phyloP scores from a whole-genome alignment of 352 stramenopile genomes.

The Phytophthora tubulina region DNA sequence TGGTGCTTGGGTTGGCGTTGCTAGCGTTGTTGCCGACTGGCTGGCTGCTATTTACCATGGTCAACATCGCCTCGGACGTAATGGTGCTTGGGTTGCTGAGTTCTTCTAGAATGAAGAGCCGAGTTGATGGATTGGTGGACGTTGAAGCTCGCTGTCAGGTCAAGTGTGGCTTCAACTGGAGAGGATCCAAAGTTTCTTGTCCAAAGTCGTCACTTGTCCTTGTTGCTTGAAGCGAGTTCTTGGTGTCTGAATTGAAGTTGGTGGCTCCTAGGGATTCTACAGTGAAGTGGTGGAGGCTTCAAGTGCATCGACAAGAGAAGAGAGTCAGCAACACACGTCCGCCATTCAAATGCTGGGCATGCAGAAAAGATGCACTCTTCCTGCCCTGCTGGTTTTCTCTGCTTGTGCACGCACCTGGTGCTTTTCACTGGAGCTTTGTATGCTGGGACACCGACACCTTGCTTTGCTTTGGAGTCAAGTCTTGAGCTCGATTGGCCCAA shows the following conservation, averaged over 20 bases:
- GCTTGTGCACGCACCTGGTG: conserved; percentile 9
- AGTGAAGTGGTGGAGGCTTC: conserved; percentile 59
- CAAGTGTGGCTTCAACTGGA: conserved; percentile 19
- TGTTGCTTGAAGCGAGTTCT: conserved; percentile 17
- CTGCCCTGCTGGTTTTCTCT: conserved; percentile 12
- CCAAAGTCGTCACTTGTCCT: conserved; percentile 10
- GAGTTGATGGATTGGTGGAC: conserved; percentile 15
- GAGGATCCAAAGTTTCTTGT: conserved; percentile 7
- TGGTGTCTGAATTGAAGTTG: conserved; percentile 75
- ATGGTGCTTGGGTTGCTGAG: conserved; percentile 33
- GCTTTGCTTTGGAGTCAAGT: conserved; percentile 6
- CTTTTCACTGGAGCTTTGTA: conserved; percentile 45
- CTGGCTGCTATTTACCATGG: conserved; percentile 65
- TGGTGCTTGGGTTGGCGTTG: conserved; percentile 18
- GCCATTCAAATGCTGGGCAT: conserved; percentile 49
- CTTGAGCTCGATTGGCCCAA: conserved; percentile 21
- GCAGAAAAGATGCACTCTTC: conserved; percentile 53
- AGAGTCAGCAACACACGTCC: conserved; percentile 59
- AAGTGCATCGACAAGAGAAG: conserved; percentile 57
- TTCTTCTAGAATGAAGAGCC: conserved; percentile 14
- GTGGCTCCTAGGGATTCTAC: conserved; percentile 63
- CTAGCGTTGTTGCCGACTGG: conserved; percentile 28
- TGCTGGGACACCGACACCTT: conserved; percentile 17
- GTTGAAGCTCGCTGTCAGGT: conserved; percentile 34
- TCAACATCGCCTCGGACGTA: conserved; percentile 56